Conservation (phyloP, 1,284 basidiomycete species). For the Leccinum solheimii region DNA sequence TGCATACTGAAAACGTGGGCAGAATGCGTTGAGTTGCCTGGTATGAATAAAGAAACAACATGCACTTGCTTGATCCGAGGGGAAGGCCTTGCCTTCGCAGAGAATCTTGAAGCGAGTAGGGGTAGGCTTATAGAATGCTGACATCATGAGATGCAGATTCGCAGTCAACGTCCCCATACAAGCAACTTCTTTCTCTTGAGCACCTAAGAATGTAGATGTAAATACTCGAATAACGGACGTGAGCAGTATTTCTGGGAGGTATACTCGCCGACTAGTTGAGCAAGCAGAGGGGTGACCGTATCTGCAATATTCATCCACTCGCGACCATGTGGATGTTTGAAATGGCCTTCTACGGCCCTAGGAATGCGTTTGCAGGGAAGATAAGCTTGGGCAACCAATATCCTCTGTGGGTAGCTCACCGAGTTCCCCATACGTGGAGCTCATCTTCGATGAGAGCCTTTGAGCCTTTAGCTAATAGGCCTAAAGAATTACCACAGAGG, state of each 20-base stretch:
- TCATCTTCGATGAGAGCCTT: slow-evolving; percentile 80
- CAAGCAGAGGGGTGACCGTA: slow-evolving; percentile 72
- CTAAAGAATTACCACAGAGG: slow-evolving; percentile 96
- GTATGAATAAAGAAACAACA: slow-evolving; percentile 7
- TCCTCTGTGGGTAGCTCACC: slow-evolving; percentile 46
- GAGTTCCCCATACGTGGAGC: slow-evolving; percentile 82
- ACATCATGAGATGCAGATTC: slow-evolving; percentile 94
- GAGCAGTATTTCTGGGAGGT: slow-evolving; percentile 4
- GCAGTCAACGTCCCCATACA: slow-evolving; percentile 93
- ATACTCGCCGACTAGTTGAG: slow-evolving; percentile 76
- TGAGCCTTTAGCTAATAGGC: slow-evolving; percentile 77
- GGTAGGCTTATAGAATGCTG: slow-evolving; percentile 92
- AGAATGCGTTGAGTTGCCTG: slow-evolving; percentile 13
- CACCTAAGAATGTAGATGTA: slow-evolving; percentile 54
- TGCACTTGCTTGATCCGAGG: slow-evolving; percentile 83
- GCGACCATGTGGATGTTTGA: slow-evolving; percentile 80
- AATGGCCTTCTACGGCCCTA: slow-evolving; percentile 92
- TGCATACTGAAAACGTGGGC: slow-evolving; percentile 70
- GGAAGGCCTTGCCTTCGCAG: slow-evolving; percentile 93
- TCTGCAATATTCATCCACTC: slow-evolving; percentile 86
- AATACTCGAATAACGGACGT: slow-evolving; percentile 13
- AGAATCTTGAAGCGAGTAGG: slow-evolving; percentile 87
- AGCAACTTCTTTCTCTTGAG: slow-evolving; percentile 85
- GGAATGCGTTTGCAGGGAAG: slow-evolving; percentile 7
- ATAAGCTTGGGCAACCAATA: slow-evolving; percentile 8